phyloP scores from a whole-genome alignment of 1,284 basidiomycete genomes.

The Austroboletus novae-zelandiae region DNA sequence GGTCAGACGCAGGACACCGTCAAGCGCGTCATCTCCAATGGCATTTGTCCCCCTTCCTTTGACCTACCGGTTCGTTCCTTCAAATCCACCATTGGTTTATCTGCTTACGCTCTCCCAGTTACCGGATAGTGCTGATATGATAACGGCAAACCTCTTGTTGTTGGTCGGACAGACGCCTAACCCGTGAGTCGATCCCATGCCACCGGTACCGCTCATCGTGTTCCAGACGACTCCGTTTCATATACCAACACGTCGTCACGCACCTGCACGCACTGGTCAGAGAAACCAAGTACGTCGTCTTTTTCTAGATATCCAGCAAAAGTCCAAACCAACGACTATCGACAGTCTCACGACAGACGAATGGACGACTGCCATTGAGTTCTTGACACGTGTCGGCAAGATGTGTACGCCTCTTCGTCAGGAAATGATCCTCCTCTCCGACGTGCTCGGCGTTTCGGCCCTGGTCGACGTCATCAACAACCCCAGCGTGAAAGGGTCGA shows the following conservation, averaged over 20 bases:
- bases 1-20: constrained; percentile 7
- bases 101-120: constrained; percentile 32
- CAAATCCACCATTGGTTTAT: not conserved
- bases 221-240: constrained; percentile 43
- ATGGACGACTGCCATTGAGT: constrained; percentile 81
- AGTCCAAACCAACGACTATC: not conserved
- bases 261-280: constrained; percentile 73
- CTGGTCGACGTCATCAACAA: constrained; percentile 80
- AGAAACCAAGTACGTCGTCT: constrained; percentile 53
- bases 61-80: constrained; percentile 30
- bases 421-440: constrained; percentile 84
- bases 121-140: constrained; percentile 47
- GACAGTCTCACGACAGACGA: constrained; percentile 73
- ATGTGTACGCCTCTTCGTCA: constrained; percentile 72
- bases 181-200: constrained; percentile 32
- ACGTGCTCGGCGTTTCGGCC: constrained; percentile 74
- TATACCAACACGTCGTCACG: constrained; percentile 48
- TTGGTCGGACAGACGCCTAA: constrained; percentile 45
- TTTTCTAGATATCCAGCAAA: not conserved
- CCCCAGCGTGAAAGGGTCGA: constrained; percentile 61
- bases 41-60: constrained; percentile 23
- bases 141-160: constrained; percentile 54
- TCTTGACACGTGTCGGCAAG: constrained; percentile 73
- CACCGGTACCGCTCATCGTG: constrained; percentile 1
- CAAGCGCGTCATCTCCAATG: constrained; percentile 32